These are phyloP conservation scores for Saraca asoca DNA, from an alignment of 331 rosid species.

Conservation along the genomic window DNA sequence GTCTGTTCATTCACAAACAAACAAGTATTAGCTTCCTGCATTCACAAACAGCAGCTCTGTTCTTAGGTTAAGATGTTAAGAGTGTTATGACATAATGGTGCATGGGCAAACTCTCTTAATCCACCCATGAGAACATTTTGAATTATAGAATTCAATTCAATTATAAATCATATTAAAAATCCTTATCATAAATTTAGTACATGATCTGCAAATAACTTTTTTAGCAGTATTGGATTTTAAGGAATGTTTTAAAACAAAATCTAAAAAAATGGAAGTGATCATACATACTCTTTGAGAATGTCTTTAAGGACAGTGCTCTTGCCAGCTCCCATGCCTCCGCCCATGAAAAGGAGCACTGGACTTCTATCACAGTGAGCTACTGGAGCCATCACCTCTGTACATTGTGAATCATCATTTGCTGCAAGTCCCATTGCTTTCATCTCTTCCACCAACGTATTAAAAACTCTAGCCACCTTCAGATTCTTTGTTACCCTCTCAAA, in stretches of 20 bases:
- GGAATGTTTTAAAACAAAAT: too few species aligned
- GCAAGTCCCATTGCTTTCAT: conserved; percentile 95
- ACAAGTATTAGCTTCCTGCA: background rate
- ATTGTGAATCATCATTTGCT: conserved; percentile 68
- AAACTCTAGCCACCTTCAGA: conserved; percentile 95
- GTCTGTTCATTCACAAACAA: conserved; percentile 51
- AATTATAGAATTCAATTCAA: too few species aligned
- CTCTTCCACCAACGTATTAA: conserved; percentile 84
- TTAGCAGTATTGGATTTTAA: too few species aligned
- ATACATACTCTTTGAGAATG: conserved; percentile 87
- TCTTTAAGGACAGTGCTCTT: conserved; percentile 95
- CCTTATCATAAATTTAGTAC: too few species aligned
- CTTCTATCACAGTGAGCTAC: conserved; percentile 92
- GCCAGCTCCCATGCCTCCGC: conserved; percentile 99
- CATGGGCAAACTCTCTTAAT: too few species aligned
- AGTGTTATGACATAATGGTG: too few species aligned
- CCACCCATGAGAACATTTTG: too few species aligned
- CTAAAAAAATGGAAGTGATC: too few species aligned
- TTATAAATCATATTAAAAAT: too few species aligned
- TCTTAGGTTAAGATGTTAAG: too few species aligned
- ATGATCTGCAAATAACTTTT: too few species aligned
- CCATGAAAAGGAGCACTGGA: conserved; percentile 96
- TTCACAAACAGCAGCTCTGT: too few species aligned
- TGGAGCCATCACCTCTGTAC: conserved; percentile 99
- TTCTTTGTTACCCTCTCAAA: conserved; percentile 87